These are phyloP conservation scores for Dioscorea cayenensis DNA, from an alignment of 116 monocot genomes.

Conservation along the genomic window DNA sequence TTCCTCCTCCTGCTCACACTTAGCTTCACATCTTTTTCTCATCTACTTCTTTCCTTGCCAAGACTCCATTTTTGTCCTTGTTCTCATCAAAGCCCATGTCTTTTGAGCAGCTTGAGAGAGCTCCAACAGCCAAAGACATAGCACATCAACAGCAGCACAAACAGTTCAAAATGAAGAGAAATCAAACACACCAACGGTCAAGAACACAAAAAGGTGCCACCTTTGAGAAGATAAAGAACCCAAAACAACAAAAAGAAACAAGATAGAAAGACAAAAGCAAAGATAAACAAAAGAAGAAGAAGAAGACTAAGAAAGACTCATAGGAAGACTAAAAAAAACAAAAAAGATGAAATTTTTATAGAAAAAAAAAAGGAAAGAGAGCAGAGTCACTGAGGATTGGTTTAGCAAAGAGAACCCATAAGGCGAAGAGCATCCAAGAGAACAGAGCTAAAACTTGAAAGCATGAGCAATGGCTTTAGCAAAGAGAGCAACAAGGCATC, in stretches of 20 bases:
- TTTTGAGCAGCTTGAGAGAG: conserved; percentile 28
- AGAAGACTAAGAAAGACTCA: background rate
- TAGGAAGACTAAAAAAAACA: background rate
- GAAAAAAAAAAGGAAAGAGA: no score
- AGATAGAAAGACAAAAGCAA: background rate
- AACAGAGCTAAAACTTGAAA: no score
- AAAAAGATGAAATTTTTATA: background rate
- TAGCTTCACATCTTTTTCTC: background rate
- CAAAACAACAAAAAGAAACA: background rate
- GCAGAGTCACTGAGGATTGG: no score
- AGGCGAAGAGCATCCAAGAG: no score
- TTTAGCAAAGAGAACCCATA: no score
- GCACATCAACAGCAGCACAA: conserved; percentile 20
- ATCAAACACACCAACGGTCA: conserved; percentile 22
- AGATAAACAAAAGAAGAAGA: background rate
- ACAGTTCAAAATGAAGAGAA: background rate
- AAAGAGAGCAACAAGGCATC: no score
- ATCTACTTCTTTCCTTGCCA: conserved; percentile 10
- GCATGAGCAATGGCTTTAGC: no score
- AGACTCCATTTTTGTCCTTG: conserved; percentile 23
- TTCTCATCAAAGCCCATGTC: conserved; percentile 36
- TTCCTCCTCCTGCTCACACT: background rate
- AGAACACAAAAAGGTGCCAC: conserved; percentile 9
- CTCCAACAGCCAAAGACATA: conserved; percentile 46
- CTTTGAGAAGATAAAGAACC: conserved; percentile 6